Percentiles rank a stretch among this genome's conserved stretches.
These are phyloP conservation scores for Neurospora sublineolata DNA, from an alignment of 495 filamentous ascomycete genomes.

Conservation along the genomic window DNA sequence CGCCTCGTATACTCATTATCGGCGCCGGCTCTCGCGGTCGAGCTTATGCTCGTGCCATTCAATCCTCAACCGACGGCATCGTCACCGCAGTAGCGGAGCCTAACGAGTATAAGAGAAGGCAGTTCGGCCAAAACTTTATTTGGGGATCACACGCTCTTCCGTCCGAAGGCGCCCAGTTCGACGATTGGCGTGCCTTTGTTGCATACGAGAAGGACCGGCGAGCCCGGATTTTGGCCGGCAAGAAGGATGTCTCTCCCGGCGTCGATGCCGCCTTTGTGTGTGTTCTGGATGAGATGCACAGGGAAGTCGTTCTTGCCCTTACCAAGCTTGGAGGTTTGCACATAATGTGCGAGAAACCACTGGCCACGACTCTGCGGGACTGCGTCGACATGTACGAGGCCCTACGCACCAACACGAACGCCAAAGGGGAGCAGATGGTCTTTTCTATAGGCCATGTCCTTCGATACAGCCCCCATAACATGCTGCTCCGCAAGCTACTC, in stretches of 20 bases:
- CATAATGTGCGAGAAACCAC: conserved; percentile 90
- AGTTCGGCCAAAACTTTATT: conserved; percentile 56
- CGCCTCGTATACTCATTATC: conserved; percentile 63
- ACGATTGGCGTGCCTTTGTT: conserved; percentile 63
- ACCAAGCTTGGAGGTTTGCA: conserved; percentile 56
- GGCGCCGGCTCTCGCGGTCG: conserved; percentile 79
- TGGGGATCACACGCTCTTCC: conserved; percentile 37
- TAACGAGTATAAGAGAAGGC: conserved; percentile 57
- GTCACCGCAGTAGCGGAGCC: conserved; percentile 77
- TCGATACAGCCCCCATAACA: conserved; percentile 85
- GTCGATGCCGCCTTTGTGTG: conserved; percentile 82
- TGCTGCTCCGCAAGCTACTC: conserved; percentile 65
- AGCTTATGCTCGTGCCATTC: conserved; percentile 60
- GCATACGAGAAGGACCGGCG: conserved; percentile 50
- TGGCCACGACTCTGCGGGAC: conserved; percentile 65
- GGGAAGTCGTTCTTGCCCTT: conserved; percentile 60
- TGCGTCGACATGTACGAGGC: conserved; percentile 62
- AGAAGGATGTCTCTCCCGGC: conserved; percentile 33
- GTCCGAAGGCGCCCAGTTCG: conserved; percentile 50
- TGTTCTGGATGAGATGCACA: conserved; percentile 78
- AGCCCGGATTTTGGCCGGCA: conserved; percentile 24
- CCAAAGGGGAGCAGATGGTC: conserved; percentile 32
- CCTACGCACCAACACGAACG: conserved; percentile 15
- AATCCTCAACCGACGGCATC: conserved; percentile 45
- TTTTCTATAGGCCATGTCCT: conserved; percentile 81